Evolutionary conservation across 1,284 basidiomycete species (phyloP).

Genomic region (Anthracocystis setariae): DNA sequence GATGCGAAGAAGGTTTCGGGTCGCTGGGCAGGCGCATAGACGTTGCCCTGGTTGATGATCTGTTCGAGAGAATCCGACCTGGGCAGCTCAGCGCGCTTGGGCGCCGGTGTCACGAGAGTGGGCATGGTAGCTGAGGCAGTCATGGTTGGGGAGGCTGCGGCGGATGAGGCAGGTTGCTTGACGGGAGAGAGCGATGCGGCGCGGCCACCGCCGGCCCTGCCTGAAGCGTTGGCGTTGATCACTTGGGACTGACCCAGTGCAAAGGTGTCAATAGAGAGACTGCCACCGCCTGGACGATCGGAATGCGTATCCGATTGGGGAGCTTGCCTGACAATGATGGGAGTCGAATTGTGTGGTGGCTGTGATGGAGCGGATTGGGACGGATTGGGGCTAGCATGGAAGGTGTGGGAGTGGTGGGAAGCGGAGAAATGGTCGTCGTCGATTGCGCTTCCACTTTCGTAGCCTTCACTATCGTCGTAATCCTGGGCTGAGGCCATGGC

Average conservation of each 20-base stretch:
- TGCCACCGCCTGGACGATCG: constrained; percentile 54
- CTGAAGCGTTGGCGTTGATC: constrained; percentile 10
- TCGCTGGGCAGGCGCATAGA: constrained; percentile 16
- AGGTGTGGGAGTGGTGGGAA: constrained; percentile 37
- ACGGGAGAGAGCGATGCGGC: constrained; percentile 1
- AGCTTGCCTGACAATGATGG: constrained; percentile 28
- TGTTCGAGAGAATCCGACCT: constrained; percentile 48
- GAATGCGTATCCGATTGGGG: not conserved
- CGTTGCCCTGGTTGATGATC: constrained; percentile 36
- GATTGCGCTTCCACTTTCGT: constrained; percentile 37
- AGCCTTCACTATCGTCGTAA: constrained; percentile 13
- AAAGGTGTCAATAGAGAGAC: constrained; percentile 53
- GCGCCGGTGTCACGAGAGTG: constrained; percentile 39
- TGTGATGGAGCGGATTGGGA: not conserved
- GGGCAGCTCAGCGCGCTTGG: constrained; percentile 41
- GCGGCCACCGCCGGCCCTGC: not conserved
- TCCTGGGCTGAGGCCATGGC: constrained; percentile 58
- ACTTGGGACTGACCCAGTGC: constrained; percentile 11
- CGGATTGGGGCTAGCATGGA: not conserved
- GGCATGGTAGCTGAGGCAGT: constrained; percentile 43
- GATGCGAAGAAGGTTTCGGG: constrained; percentile 4
- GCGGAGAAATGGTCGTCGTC: constrained; percentile 36
- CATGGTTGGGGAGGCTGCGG: constrained; percentile 14
- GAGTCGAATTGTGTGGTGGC: constrained; percentile 27
- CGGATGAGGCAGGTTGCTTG: not conserved